Evolutionary conservation across 2,329 filamentous ascomycete genomes (phyloP), one percentile per base, ranked within the genome.

Genomic region (Aureobasidium melanogenum): DNA sequence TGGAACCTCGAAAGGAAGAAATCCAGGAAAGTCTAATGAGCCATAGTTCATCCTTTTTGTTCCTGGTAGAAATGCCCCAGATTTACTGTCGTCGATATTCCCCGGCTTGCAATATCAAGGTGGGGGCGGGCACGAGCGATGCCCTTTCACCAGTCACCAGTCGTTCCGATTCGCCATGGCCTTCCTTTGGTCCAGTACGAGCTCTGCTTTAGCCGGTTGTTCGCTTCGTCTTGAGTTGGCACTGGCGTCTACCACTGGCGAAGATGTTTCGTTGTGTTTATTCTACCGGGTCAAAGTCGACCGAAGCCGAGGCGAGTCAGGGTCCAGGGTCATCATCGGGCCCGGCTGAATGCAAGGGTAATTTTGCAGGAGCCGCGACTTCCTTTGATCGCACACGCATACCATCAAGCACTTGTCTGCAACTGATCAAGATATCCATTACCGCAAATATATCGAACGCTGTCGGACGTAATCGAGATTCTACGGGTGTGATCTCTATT

Each of bases 31-130:
- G 12, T 57, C 15, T 57, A 47, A 24, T 47, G 54, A 30, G 54
- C 41, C 41, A 26, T 57, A 36, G 19, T 57, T 57, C 54, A 57
- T 47, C 54, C 54, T 57, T 57, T 57, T 57, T 57, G 54, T 57
- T 47, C 5, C 38, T 56, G 34, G 51, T 55, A 51, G 48, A 51
- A 51, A n/a, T 56, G 28, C 52, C 22, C 38, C 52, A 43, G 24
- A 43, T 26, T 17, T 26, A 19, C 32, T 51, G 52, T 56, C n/a
- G 22, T 22, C 39, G 52, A 56, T 44, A 44, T 56, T 44, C 38
- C 38, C 52, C 39, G 52, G n/a, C 52, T 44, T 44, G 52, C 28
- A 47, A 47, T 36, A 46, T 47, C 30, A 47, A 57, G 54, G 54
- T 57, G 54, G 54, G 54, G 54, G 54, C 41, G 54, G 52, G 52